Evolutionary conservation across 2,329 filamentous ascomycete genomes (phyloP).

Genomic region (Clarireedia paspali): DNA sequence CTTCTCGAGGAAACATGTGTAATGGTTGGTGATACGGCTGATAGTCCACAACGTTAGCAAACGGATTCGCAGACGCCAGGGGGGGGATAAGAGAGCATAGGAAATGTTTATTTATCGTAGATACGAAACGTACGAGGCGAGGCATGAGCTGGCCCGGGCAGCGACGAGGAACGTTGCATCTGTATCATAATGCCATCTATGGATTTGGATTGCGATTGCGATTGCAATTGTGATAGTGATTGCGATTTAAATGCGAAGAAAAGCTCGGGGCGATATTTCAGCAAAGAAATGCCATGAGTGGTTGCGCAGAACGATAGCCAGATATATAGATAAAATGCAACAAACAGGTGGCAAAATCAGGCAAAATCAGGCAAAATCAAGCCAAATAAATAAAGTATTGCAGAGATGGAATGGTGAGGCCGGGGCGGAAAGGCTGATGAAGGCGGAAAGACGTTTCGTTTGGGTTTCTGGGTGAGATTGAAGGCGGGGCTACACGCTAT

Average conservation of each 20-base stretch:
- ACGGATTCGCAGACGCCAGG: neutral
- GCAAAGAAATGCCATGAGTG: neutral
- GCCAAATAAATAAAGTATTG: neutral
- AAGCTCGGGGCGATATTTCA: neutral
- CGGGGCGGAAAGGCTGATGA: slow-evolving; percentile 5
- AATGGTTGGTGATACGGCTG: slow-evolving; percentile 45
- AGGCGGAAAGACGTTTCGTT: neutral
- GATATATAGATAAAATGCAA: neutral
- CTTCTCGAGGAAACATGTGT: slow-evolving; percentile 45
- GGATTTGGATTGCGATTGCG: neutral
- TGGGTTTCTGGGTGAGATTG: no score
- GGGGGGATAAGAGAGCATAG: neutral
- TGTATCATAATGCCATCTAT: slow-evolving; percentile 30
- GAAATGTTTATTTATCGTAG: neutral
- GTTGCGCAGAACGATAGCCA: neutral
- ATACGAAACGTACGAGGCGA: slow-evolving; percentile 29
- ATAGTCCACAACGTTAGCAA: slow-evolving; percentile 10
- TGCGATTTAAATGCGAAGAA: neutral
- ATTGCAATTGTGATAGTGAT: no score
- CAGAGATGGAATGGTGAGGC: neutral
- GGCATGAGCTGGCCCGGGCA: slow-evolving; percentile 28
- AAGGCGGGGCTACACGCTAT: no score
- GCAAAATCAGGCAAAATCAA: neutral
- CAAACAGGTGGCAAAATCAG: neutral
- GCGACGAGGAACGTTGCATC: slow-evolving; percentile 31